Evolutionary conservation across 2,329 filamentous ascomycete species (phyloP).

Genomic region (Ophiocordyceps camponoti-leonardi): DNA sequence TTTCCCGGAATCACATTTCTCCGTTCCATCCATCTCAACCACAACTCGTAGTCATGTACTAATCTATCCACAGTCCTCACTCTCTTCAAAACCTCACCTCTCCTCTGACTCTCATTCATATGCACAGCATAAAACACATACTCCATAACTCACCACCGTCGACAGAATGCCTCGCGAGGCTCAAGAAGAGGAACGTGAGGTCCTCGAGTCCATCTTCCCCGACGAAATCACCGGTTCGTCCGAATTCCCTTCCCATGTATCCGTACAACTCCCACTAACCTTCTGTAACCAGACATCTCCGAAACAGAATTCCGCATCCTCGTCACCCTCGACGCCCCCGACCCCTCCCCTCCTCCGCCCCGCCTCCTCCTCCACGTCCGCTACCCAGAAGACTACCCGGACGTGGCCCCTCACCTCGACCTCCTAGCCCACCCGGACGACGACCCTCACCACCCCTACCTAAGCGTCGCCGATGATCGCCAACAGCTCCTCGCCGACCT

Average conservation of each 20-base stretch:
- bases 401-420: conserved; percentile 69
- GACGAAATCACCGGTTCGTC: conserved; percentile 77
- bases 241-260: neutral
- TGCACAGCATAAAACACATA: no score
- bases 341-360: conserved; percentile 63
- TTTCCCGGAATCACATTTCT: no score
- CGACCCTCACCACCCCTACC: conserved; percentile 46
- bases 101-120: no score
- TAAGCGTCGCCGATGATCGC: conserved; percentile 71
- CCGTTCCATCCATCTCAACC: no score
- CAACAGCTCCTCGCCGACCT: conserved; percentile 53
- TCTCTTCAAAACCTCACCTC: no score
- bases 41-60: no score
- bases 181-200: conserved; percentile 88
- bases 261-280: neutral
- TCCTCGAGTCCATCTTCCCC: conserved; percentile 94
- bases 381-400: conserved; percentile 83
- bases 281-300: conserved; percentile 67
- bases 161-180: conserved; percentile 64
- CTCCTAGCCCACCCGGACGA: conserved; percentile 54
- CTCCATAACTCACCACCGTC: neutral
- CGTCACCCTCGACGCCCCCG: conserved; percentile 63
- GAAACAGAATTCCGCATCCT: conserved; percentile 78
- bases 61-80: no score
- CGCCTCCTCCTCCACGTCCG: conserved; percentile 66